These are phyloP conservation scores for Myxozyma udenii DNA, from an alignment of 805 yeast genomes.

Conservation along the genomic window DNA sequence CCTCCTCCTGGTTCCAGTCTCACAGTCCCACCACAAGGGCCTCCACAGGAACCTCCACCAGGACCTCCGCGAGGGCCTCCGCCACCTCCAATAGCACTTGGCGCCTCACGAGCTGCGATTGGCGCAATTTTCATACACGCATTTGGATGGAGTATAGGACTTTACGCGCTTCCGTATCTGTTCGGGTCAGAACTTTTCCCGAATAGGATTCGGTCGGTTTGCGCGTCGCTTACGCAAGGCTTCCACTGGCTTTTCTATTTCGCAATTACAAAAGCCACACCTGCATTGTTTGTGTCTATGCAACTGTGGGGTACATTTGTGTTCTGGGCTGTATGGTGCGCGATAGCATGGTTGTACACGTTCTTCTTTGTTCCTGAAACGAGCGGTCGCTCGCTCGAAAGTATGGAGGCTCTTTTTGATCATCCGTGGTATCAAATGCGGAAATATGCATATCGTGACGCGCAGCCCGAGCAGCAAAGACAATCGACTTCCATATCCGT, in stretches of 20 bases:
- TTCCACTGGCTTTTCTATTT: constrained; percentile 19
- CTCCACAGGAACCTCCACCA: too few relatives aligned
- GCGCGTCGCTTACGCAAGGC: constrained; percentile 7
- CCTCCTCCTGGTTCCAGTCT: neutral
- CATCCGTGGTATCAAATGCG: constrained; percentile 15
- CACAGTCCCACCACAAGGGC: neutral
- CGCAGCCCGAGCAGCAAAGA: too few relatives aligned
- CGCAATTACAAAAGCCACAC: constrained; percentile 20
- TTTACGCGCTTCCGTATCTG: constrained; percentile 12
- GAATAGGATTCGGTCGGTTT: constrained; percentile 11
- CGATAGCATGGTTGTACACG: constrained; percentile 13
- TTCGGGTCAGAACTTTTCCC: constrained; percentile 19
- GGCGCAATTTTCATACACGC: constrained; percentile 18
- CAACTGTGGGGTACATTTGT: constrained; percentile 13
- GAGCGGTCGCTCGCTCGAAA: constrained; percentile 12
- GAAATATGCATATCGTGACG: constrained; percentile 9
- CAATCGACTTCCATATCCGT: too few relatives aligned
- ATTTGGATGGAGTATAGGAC: constrained; percentile 15
- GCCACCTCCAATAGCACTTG: constrained; percentile 1
- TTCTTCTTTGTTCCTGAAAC: constrained; percentile 19
- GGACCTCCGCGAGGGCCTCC: neutral
- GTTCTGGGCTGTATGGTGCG: constrained; percentile 16
- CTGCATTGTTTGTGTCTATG: constrained; percentile 10
- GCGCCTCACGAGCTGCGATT: constrained; percentile 15
- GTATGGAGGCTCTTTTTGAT: constrained; percentile 6